A percentile compares a stretch with the other conserved stretches of the same genome.
Conservation (phyloP, 1,284 basidiomycete species). For the Sporisorium graminicola region DNA sequence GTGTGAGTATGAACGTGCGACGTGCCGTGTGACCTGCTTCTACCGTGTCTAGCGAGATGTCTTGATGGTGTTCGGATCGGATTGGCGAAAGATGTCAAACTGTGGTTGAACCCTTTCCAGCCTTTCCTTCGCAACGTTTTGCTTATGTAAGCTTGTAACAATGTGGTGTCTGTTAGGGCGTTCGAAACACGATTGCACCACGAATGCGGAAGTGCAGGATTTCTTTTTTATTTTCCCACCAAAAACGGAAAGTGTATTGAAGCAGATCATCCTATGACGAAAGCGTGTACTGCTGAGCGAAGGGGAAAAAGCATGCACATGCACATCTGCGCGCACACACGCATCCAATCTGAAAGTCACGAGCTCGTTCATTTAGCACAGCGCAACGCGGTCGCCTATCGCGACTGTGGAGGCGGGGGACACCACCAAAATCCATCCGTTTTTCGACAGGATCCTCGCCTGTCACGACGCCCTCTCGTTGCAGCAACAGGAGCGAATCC, state of each 20-base stretch:
- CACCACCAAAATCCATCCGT: constrained; percentile 33
- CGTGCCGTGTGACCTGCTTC: background rate
- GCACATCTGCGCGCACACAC: background rate
- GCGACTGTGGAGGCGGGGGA: constrained; percentile 15
- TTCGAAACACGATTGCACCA: background rate
- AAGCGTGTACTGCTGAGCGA: too few relatives aligned
- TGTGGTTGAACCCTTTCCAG: background rate
- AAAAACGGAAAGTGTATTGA: background rate
- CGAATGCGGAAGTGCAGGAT: background rate
- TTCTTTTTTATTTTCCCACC: background rate
- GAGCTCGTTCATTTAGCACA: too few relatives aligned
- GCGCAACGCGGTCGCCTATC: background rate
- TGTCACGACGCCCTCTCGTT: background rate
- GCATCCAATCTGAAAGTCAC: too few relatives aligned
- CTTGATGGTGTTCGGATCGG: background rate
- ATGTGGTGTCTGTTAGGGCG: background rate
- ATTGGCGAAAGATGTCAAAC: background rate
- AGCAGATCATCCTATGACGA: background rate
- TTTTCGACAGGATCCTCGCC: constrained; percentile 4
- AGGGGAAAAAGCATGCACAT: background rate
- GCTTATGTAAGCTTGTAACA: constrained; percentile 7
- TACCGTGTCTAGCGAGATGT: background rate
- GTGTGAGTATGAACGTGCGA: background rate
- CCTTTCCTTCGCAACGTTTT: background rate
- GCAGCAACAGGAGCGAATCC: constrained; percentile 15